Evolutionary conservation across 2,329 filamentous ascomycete species (phyloP).

Genomic region (Neurospora crassa): DNA sequence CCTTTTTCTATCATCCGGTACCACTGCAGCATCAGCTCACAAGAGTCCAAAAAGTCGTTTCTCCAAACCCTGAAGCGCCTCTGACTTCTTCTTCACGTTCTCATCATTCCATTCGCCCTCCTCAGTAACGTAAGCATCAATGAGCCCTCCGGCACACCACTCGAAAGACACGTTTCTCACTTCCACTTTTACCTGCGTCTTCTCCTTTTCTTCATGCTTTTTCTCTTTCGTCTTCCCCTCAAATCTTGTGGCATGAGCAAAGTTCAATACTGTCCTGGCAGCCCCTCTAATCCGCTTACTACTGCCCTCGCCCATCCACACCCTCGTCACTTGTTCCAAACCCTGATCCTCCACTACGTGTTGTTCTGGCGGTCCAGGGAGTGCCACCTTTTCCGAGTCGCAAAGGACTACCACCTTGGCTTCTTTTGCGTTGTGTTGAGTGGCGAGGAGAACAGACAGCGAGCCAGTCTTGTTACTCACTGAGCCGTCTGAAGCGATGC

Average conservation of each 20-base stretch:
- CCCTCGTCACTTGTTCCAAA: conserved; percentile 35
- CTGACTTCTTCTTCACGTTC: conserved; percentile 31
- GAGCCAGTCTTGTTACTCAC: conserved; percentile 61
- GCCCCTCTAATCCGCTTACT: conserved; percentile 15
- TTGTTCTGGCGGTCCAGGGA: conserved; percentile 31
- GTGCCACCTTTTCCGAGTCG: conserved; percentile 52
- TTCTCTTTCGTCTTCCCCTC: background rate
- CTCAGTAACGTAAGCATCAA: conserved; percentile 48
- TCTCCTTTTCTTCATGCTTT: background rate
- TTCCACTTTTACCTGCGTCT: conserved; percentile 16
- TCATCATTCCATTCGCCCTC: conserved; percentile 32
- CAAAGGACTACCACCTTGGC: conserved; percentile 45
- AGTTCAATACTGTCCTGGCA: conserved; percentile 9
- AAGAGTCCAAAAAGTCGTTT: conserved; percentile 34
- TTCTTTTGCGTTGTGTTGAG: conserved; percentile 35
- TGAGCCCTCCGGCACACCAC: conserved; percentile 41
- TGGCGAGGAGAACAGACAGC: conserved; percentile 45
- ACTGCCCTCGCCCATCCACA: conserved; percentile 32
- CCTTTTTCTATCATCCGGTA: background rate
- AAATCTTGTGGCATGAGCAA: conserved; percentile 7
- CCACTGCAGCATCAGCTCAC: conserved; percentile 15
- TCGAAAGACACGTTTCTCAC: conserved; percentile 50
- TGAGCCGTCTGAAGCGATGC: conserved; percentile 45
- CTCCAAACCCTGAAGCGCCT: conserved; percentile 25
- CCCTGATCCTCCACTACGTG: conserved; percentile 42